These are phyloP conservation scores for Osmanthus fragrans DNA, from an alignment of 257 asterid genomes.

Conservation along the genomic window DNA sequence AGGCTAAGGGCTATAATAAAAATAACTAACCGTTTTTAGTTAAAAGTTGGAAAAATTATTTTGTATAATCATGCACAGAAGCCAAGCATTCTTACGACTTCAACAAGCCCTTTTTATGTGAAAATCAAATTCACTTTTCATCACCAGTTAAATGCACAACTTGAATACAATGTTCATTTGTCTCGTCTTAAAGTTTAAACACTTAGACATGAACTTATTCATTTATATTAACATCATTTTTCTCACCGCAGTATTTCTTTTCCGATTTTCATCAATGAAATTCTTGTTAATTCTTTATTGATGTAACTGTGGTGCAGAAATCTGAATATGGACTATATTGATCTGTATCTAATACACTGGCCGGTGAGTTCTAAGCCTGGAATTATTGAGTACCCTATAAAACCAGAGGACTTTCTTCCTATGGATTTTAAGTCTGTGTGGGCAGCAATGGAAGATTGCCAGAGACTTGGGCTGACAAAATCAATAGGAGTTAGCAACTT, in stretches of 20 bases:
- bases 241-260: neutral
- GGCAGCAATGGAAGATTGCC: slow-evolving; percentile 62
- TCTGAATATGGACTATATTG: slow-evolving; percentile 44
- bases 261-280: neutral
- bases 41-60: too few species aligned
- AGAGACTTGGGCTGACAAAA: slow-evolving; percentile 44
- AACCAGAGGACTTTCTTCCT: slow-evolving; percentile 40
- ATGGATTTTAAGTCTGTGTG: slow-evolving; percentile 51
- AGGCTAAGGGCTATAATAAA: too few species aligned
- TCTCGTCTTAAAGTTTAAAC: neutral
- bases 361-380: slow-evolving; percentile 45
- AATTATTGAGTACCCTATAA: slow-evolving; percentile 29
- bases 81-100: too few species aligned
- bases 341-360: slow-evolving; percentile 56
- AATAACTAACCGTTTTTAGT: too few species aligned
- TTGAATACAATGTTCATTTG: too few species aligned
- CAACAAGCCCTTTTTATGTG: neutral
- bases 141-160: too few species aligned
- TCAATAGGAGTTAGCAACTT: slow-evolving; percentile 64
- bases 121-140: neutral
- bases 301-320: slow-evolving; percentile 32
- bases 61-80: too few species aligned
- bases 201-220: neutral
- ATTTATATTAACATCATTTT: too few species aligned
- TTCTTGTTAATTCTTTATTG: neutral